A percentile compares a stretch with the other conserved stretches of the same genome.
Conservation (phyloP, 805 yeast genomes). For the Candida insectalens region DNA sequence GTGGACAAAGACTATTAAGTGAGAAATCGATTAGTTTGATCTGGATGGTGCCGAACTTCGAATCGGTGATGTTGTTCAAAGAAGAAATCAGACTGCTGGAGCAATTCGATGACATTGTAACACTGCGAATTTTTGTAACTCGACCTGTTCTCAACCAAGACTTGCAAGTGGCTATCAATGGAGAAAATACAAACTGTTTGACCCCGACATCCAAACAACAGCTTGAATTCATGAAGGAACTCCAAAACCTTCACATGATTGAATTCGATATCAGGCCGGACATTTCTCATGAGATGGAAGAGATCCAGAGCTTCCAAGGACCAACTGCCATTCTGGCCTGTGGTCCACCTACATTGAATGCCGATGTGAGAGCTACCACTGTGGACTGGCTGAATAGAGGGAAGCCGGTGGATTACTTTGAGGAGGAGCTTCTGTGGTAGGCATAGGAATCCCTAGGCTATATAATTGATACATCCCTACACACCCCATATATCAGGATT, state of each 20-base stretch:
- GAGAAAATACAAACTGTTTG: too few relatives aligned
- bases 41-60: conserved; percentile 24
- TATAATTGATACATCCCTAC: too few relatives aligned
- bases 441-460: too few relatives aligned
- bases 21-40: conserved; percentile 17
- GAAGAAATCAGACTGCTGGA: conserved; percentile 19
- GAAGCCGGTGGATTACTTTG: conserved; percentile 25
- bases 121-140: conserved; percentile 21
- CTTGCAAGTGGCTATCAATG: conserved; percentile 5
- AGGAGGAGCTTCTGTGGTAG: conserved; percentile 29
- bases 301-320: conserved; percentile 11
- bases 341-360: conserved; percentile 25
- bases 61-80: conserved; percentile 20
- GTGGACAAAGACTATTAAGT: conserved; percentile 12
- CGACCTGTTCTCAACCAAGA: conserved; percentile 13
- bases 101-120: conserved; percentile 15
- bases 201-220: too few relatives aligned
- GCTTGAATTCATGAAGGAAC: conserved; percentile 8
- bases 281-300: conserved; percentile 13
- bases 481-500: background rate
- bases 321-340: conserved; percentile 26
- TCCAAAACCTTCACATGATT: conserved; percentile 12
- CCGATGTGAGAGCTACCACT: conserved; percentile 24
- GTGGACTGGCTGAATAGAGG: conserved; percentile 19
- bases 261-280: conserved; percentile 18